A percentile compares a stretch with the other conserved stretches of the same genome.
phyloP scores from a whole-genome alignment of 768 basidiomycete genomes.

The Polyporus arcularius region DNA sequence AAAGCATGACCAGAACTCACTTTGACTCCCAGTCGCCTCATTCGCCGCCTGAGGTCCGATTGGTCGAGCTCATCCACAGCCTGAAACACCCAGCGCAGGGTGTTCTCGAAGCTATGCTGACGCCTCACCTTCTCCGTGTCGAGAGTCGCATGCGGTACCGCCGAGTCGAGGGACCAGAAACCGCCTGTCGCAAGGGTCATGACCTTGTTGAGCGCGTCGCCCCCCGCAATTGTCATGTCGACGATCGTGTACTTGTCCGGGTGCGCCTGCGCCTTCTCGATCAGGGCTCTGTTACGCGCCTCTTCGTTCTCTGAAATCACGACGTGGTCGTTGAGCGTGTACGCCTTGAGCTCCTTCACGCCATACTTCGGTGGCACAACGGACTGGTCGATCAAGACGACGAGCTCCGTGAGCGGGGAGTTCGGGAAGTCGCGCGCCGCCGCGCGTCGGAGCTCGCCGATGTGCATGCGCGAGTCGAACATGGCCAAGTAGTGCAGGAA shows the following conservation, averaged over 20 bases:
- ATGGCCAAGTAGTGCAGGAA: constrained; percentile 40
- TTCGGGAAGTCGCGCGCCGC: constrained; percentile 31
- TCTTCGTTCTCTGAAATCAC: constrained; percentile 32
- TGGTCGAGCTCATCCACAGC: neutral
- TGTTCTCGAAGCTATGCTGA: neutral
- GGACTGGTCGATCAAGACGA: constrained; percentile 39
- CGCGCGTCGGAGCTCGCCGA: constrained; percentile 27
- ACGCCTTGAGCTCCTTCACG: constrained; percentile 27
- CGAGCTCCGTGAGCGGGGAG: constrained; percentile 25
- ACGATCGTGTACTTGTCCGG: constrained; percentile 35
- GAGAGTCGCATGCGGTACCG: neutral
- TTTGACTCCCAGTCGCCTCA: neutral
- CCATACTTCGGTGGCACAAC: constrained; percentile 30
- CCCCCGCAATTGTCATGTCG: constrained; percentile 36
- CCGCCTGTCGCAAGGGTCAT: constrained; percentile 34
- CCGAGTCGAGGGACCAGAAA: constrained; percentile 27
- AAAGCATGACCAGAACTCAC: neutral
- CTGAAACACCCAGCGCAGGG: neutral
- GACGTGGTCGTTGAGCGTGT: constrained; percentile 2
- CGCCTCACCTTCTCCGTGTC: neutral
- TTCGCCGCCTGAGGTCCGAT: neutral
- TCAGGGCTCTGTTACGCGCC: constrained; percentile 38
- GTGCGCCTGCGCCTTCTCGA: constrained; percentile 37
- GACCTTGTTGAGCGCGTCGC: constrained; percentile 30
- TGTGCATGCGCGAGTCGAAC: constrained; percentile 34